Conservation (phyloP, 306 rosid species). For the Pyrus bretschneideri region DNA sequence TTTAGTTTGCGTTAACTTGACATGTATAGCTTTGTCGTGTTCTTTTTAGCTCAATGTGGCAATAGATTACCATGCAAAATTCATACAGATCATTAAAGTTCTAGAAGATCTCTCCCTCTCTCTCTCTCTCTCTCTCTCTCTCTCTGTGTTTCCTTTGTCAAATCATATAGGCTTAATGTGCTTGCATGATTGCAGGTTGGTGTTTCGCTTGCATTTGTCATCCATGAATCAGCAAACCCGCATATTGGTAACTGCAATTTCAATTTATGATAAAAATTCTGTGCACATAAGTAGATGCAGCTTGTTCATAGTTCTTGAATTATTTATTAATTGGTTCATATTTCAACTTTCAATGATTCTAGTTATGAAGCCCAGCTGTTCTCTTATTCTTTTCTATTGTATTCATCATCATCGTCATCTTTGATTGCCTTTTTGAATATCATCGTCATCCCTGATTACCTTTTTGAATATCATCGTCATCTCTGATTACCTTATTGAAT, state of each 20-base stretch:
- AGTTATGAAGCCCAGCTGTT: not conserved
- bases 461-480: not conserved
- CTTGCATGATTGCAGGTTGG: slow-evolving; percentile 65
- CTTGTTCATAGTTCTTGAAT: not conserved
- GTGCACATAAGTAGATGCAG: not conserved
- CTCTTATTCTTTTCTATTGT: not conserved
- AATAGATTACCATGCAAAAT: not conserved
- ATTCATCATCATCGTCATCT: not conserved
- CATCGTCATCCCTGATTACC: not conserved
- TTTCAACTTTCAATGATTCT: not conserved
- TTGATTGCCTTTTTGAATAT: not conserved
- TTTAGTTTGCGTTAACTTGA: not conserved
- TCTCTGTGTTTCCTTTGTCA: not conserved
- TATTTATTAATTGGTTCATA: not conserved
- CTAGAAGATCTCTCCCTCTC: not conserved
- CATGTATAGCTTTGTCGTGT: not conserved
- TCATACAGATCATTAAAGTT: not conserved
- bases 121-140: not conserved
- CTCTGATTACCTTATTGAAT: not conserved
- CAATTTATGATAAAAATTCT: not conserved
- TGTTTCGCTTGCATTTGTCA: slow-evolving; percentile 88
- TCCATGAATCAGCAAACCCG: slow-evolving; percentile 96
- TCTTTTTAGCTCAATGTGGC: not conserved
- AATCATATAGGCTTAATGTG: not conserved
- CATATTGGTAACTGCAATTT: slow-evolving; percentile 74